phyloP scores from a whole-genome alignment of 2,329 filamentous ascomycete genomes.

The Whalleya microplaca region DNA sequence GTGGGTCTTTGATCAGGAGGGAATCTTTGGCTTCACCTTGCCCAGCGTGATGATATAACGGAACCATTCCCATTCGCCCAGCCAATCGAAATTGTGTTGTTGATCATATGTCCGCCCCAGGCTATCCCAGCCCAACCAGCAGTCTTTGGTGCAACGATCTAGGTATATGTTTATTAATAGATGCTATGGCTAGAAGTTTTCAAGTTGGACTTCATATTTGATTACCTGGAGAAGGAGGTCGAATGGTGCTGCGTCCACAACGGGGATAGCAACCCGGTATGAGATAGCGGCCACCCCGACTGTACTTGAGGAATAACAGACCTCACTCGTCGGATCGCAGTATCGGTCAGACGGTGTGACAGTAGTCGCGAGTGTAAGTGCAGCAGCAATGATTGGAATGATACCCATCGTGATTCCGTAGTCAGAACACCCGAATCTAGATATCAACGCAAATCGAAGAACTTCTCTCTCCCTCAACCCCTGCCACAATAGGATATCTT shows the following conservation, averaged over 20 bases:
- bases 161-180: too few species aligned
- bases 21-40: slow-evolving; percentile 23
- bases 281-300: slow-evolving; percentile 26
- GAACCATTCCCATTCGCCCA: slow-evolving; percentile 31
- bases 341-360: slow-evolving; percentile 17
- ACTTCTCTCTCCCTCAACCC: too few species aligned
- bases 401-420: slow-evolving; percentile 18
- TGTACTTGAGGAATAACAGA: slow-evolving; percentile 31
- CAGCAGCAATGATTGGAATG: slow-evolving; percentile 17
- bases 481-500: not conserved
- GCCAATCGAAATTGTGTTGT: slow-evolving; percentile 31
- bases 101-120: slow-evolving; percentile 34
- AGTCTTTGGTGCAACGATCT: slow-evolving; percentile 30
- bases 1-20: not conserved
- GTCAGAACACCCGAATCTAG: not conserved
- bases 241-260: slow-evolving; percentile 30
- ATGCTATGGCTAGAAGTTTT: too few species aligned
- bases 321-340: slow-evolving; percentile 26
- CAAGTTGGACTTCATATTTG: too few species aligned
- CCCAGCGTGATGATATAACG: slow-evolving; percentile 29
- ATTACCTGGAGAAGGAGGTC: slow-evolving; percentile 35
- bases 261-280: slow-evolving; percentile 31
- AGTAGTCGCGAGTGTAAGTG: slow-evolving; percentile 11
- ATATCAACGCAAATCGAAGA: not conserved
- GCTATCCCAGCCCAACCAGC: slow-evolving; percentile 34